Evolutionary conservation across 495 filamentous ascomycete genomes (phyloP), one percentile per base, ranked within the genome.

Genomic region (Apodospora peruviana): DNA sequence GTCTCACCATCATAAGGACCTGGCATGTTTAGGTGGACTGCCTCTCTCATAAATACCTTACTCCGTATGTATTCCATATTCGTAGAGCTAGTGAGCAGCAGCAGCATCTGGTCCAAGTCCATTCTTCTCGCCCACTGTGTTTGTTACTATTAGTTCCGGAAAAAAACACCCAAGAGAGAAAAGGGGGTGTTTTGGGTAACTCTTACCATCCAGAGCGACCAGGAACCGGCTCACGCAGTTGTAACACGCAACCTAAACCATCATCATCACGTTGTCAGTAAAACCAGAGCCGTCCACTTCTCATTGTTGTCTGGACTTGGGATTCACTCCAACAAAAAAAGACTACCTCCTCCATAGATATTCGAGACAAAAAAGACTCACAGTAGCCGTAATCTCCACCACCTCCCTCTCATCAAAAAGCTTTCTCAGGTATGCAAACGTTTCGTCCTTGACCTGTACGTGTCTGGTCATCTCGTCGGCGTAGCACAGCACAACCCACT

Each of bases 161-260:
- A 27, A 7, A 24, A 8, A 29, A 3, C 11, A 48, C 2, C 19
- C 17, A 9, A 21, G 16, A 34, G 16, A 7, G 22, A 20, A 20
- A 12, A 18, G 11, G 16, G 32, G 17, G 22, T 12, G 37, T 17
- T 40, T 9, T 14, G 12, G 9, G 37, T 20, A 25, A 40, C 36
- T 70, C 75, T 68, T 55, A 71, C 90, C 87, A 68, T 91, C 84
- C 53, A 95, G 60, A 17, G 88, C 88, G 24, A 94, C 88, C 53
- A 94, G 66, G 57, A 94, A 91, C 40, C 88, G 74, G 55, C 84
- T 88, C 10, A 95, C 88, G 65, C 86, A 90, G 61, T 94, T 94
- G 61, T 95, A 94, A 23, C 80, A 81, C n/a, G 84, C 87, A 48
- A 78, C 60, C 68, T 74, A 47, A 14, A n/a, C n/a, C n/a, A n/a